These are phyloP conservation scores for Xylaria scruposa DNA, from an alignment of 495 filamentous ascomycete genomes.

Conservation along the genomic window DNA sequence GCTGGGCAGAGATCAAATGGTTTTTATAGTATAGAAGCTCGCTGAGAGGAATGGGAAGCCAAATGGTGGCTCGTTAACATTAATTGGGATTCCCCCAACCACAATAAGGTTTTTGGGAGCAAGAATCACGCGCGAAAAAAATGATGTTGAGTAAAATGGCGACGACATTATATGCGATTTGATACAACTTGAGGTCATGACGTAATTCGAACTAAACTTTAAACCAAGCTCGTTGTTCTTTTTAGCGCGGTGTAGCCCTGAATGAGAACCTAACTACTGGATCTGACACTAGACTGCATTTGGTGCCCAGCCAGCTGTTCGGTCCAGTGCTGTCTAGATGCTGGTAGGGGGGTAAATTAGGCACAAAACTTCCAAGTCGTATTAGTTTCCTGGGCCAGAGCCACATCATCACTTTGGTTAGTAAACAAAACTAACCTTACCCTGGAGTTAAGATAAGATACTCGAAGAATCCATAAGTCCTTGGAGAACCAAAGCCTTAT, in stretches of 20 bases:
- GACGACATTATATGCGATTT: background rate
- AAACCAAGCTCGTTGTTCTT: conserved; percentile 10
- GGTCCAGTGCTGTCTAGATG: background rate
- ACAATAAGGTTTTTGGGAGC: conserved; percentile 2
- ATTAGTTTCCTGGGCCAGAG: background rate
- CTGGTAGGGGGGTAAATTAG: conserved; percentile 1
- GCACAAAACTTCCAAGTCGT: background rate
- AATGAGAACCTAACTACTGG: background rate
- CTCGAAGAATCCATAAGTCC: background rate
- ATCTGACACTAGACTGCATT: conserved; percentile 5
- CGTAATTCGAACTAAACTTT: conserved; percentile 9
- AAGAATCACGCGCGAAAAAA: background rate
- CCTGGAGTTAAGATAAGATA: background rate
- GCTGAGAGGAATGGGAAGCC: background rate
- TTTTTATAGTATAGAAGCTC: background rate
- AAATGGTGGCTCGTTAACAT: background rate
- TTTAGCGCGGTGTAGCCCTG: conserved; percentile 8
- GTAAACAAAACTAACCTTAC: conserved; percentile 9
- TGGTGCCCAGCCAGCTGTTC: background rate
- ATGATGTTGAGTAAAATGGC: background rate
- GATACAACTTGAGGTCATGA: background rate
- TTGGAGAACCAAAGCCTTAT: background rate
- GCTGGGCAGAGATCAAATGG: background rate
- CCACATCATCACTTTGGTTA: background rate
- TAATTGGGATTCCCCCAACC: conserved; percentile 2